phyloP scores from a whole-genome alignment of 495 filamentous ascomycete species.

The Penicillium turbatum region DNA sequence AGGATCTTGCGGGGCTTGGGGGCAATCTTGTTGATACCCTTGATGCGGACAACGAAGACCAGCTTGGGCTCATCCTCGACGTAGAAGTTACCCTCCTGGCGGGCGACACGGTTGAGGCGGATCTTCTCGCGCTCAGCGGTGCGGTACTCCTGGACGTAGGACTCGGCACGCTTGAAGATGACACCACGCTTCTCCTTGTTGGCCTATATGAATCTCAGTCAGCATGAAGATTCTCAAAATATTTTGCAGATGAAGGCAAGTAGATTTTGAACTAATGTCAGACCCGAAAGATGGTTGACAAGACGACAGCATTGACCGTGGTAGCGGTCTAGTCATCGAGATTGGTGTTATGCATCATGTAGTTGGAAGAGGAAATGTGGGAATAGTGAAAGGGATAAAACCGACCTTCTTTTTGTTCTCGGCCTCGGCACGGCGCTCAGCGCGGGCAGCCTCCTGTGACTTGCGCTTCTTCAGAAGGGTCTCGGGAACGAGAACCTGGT shows the following conservation, averaged over 20 bases:
- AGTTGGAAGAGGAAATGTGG: conserved; percentile 10
- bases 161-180: conserved; percentile 99
- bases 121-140: conserved; percentile 97
- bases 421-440: conserved; percentile 72
- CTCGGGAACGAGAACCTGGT: conserved; percentile 94
- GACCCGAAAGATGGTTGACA: conserved; percentile 99
- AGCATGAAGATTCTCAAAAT: conserved; percentile 30
- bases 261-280: conserved; percentile 53
- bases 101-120: conserved; percentile 80
- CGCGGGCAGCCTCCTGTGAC: conserved; percentile 96
- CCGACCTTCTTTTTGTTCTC: conserved; percentile 87
- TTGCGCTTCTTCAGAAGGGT: conserved; percentile 99
- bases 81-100: conserved; percentile 90
- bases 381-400: conserved; percentile 19
- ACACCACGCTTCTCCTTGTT: conserved; percentile 95
- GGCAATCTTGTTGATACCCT: conserved; percentile 99
- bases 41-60: conserved; percentile 98
- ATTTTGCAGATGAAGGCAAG: conserved; percentile 15
- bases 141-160: conserved; percentile 99
- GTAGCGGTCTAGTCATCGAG: conserved; percentile 73
- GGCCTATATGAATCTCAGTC: conserved; percentile 55
- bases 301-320: conserved; percentile 87
- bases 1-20: conserved; percentile 99
- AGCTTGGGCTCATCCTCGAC: conserved; percentile 92
- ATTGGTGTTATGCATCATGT: conserved; percentile 72